phyloP scores from a whole-genome alignment of 495 filamentous ascomycete genomes.

The Neurospora sp. region DNA sequence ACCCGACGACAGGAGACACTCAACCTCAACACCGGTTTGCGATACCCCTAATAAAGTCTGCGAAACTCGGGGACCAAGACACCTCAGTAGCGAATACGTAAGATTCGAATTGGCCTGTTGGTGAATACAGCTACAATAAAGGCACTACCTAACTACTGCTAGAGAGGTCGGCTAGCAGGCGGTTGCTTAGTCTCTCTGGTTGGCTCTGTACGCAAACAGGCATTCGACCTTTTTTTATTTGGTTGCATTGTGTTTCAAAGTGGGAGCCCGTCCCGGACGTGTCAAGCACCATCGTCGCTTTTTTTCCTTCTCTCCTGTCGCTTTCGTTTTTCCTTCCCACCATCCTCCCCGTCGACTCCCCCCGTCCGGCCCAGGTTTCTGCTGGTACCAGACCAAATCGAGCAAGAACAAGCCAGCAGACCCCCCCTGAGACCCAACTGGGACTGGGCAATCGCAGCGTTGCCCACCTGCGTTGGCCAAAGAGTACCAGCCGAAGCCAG shows the following conservation, averaged over 20 bases:
- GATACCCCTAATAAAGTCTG: neutral
- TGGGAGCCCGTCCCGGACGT: neutral
- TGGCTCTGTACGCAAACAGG: neutral
- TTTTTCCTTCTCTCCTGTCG: conserved; percentile 6
- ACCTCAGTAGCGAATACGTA: neutral
- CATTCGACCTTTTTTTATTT: neutral
- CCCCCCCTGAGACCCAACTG: neutral
- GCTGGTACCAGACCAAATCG: neutral
- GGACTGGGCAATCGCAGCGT: neutral
- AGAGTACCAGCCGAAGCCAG: neutral
- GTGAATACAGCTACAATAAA: neutral
- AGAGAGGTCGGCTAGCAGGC: neutral
- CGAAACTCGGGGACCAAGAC: neutral
- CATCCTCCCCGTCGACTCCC: conserved; percentile 1
- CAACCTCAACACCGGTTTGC: neutral
- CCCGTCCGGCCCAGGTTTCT: conserved; percentile 6
- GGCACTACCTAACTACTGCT: neutral
- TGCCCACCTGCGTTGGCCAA: neutral
- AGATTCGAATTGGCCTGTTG: neutral
- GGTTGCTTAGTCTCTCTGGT: neutral
- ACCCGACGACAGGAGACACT: neutral
- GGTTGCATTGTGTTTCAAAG: neutral
- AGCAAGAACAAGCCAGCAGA: conserved; percentile 6
- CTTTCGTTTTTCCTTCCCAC: conserved; percentile 2
- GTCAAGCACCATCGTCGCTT: neutral